Evolutionary conservation across 2,329 filamentous ascomycete genomes (phyloP).

Genomic region (Colletotrichum cereale): DNA sequence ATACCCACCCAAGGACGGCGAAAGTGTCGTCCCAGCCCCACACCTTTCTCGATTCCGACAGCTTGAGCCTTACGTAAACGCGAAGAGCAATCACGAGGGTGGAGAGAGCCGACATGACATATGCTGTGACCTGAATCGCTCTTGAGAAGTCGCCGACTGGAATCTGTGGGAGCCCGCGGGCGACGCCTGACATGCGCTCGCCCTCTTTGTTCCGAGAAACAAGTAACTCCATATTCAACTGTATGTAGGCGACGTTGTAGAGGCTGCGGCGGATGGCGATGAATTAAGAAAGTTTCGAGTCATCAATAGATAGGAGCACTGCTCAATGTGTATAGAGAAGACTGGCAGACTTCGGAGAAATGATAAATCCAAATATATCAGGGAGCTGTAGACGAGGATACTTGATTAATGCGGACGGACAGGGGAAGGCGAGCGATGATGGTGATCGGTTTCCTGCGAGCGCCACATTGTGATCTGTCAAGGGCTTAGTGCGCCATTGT

Average conservation of each 20-base stretch:
- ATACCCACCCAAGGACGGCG: slow-evolving; percentile 35
- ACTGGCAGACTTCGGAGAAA: background rate
- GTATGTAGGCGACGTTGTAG: background rate
- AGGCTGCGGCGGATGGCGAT: background rate
- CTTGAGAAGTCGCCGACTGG: background rate
- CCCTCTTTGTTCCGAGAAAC: background rate
- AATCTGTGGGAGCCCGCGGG: background rate
- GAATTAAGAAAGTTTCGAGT: background rate
- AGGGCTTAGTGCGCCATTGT: too few species aligned
- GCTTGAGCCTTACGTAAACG: slow-evolving; percentile 31
- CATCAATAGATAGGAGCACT: background rate
- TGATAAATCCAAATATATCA: background rate
- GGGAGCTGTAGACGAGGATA: background rate
- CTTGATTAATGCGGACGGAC: too few species aligned
- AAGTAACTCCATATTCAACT: background rate
- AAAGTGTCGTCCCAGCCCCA: slow-evolving; percentile 39
- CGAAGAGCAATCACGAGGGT: slow-evolving; percentile 14
- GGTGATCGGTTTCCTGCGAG: too few species aligned
- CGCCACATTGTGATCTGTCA: too few species aligned
- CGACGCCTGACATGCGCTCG: background rate
- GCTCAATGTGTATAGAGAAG: background rate
- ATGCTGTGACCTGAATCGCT: background rate
- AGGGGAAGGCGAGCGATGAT: too few species aligned
- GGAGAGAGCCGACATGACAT: background rate
- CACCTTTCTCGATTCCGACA: background rate